A percentile compares a stretch with the other conserved stretches of the same genome.
Evolutionary conservation across 2,329 filamentous ascomycete genomes (phyloP).

Genomic region (Colletotrichum acutatum): DNA sequence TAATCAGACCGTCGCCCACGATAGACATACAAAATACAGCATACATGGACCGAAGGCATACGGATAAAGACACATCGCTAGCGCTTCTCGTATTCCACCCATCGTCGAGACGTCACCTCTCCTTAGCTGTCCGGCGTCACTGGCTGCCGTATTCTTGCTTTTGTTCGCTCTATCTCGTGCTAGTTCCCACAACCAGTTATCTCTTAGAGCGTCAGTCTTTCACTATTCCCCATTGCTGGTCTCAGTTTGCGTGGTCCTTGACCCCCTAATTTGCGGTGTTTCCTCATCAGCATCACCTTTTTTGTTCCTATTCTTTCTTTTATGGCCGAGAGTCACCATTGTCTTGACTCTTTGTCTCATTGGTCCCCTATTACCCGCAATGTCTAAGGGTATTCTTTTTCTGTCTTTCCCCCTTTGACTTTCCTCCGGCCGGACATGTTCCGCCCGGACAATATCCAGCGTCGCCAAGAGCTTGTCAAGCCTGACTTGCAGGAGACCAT

Average conservation of each 20-base stretch:
- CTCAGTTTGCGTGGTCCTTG: not conserved
- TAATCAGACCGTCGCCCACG: no score
- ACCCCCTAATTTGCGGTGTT: not conserved
- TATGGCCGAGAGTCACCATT: not conserved
- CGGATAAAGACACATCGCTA: not conserved
- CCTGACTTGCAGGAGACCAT: constrained; percentile 19
- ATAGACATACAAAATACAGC: not conserved
- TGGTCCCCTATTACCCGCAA: not conserved
- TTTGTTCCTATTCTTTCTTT: no score
- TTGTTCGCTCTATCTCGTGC: not conserved
- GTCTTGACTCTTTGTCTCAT: not conserved
- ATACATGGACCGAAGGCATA: not conserved
- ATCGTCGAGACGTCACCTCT: constrained; percentile 6
- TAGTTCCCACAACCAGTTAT: not conserved
- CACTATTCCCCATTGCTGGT: not conserved
- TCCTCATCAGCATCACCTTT: not conserved
- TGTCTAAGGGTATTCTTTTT: not conserved
- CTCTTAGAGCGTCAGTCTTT: not conserved
- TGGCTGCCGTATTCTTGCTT: not conserved
- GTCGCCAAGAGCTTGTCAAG: constrained; percentile 10
- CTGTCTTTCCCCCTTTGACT: not conserved
- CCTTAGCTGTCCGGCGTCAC: not conserved
- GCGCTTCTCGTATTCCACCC: constrained; percentile 10
- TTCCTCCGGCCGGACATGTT: not conserved
- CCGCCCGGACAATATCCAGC: not conserved